These are phyloP conservation scores for Pneumocystis murina DNA, from an alignment of 1,139 yeast genomes.

Conservation along the genomic window DNA sequence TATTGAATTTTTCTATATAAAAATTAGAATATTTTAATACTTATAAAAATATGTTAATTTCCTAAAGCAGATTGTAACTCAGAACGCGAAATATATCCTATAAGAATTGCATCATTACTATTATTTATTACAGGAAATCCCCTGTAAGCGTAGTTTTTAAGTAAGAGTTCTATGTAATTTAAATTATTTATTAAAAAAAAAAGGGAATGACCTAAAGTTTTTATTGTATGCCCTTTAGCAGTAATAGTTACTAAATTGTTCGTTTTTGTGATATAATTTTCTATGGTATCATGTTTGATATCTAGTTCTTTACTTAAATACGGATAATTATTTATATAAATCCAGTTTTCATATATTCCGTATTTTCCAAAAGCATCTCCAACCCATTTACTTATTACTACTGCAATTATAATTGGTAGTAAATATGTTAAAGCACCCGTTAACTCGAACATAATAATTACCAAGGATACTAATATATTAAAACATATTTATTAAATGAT, in stretches of 20 bases:
- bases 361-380: slow-evolving; percentile 9
- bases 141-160: not conserved
- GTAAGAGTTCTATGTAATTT: not conserved
- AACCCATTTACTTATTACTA: slow-evolving; percentile 11
- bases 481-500: not conserved
- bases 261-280: not conserved
- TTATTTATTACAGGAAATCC: not conserved
- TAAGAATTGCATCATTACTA: not conserved
- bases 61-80: not conserved
- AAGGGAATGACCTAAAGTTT: not conserved
- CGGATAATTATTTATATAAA: not conserved
- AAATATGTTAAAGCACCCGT: slow-evolving; percentile 50
- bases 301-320: not conserved
- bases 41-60: not conserved
- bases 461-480: slow-evolving; percentile 31
- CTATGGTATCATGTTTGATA: not conserved
- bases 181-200: not conserved
- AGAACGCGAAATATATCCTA: not conserved
- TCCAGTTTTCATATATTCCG: slow-evolving; percentile 8
- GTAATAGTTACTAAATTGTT: not conserved
- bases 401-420: slow-evolving; percentile 10
- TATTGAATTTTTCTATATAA: not conserved
- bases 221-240: not conserved
- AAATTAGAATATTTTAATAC: not conserved
- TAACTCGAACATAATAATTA: slow-evolving; percentile 44